A percentile compares a stretch with the other conserved stretches of the same genome.
These are phyloP conservation scores for Wallacemonas collosoma DNA, from an alignment of 208 protist species.

Conservation along the genomic window DNA sequence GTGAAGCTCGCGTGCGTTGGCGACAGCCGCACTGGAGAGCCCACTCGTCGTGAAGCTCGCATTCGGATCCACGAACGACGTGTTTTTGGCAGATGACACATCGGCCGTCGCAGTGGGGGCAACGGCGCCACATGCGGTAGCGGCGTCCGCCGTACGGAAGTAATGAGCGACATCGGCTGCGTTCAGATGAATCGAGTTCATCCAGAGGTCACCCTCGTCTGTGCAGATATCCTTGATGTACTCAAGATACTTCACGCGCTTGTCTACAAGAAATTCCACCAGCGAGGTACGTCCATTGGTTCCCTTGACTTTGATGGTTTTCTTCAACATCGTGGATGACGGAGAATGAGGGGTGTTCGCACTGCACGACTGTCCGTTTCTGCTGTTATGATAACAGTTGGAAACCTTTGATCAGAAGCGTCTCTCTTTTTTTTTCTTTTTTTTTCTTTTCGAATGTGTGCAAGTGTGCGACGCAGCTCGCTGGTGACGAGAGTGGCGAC, in stretches of 20 bases:
- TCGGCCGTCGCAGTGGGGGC: background rate
- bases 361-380: no score
- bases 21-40: background rate
- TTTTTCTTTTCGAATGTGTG: no score
- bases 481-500: no score
- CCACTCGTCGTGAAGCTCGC: conserved; percentile 9
- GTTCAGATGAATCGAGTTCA: conserved; percentile 67
- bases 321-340: conserved; percentile 33
- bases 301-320: conserved; percentile 55
- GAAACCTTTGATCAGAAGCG: no score
- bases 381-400: no score
- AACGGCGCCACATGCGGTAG: background rate
- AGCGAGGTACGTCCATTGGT: conserved; percentile 49
- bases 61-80: conserved; percentile 3
- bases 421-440: no score
- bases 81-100: background rate
- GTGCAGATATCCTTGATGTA: conserved; percentile 68
- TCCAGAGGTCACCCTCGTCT: conserved; percentile 68
- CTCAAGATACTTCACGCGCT: conserved; percentile 69
- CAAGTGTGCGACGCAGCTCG: no score
- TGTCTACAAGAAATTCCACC: conserved; percentile 65
- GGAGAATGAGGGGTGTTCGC: no score
- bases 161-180: conserved; percentile 19
- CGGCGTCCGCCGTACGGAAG: background rate
- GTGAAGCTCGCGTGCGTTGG: conserved; percentile 3